Evolutionary conservation across 225 moss, liverwort and hornwort species (phyloP).

Genomic region (Ulota crispa): DNA sequence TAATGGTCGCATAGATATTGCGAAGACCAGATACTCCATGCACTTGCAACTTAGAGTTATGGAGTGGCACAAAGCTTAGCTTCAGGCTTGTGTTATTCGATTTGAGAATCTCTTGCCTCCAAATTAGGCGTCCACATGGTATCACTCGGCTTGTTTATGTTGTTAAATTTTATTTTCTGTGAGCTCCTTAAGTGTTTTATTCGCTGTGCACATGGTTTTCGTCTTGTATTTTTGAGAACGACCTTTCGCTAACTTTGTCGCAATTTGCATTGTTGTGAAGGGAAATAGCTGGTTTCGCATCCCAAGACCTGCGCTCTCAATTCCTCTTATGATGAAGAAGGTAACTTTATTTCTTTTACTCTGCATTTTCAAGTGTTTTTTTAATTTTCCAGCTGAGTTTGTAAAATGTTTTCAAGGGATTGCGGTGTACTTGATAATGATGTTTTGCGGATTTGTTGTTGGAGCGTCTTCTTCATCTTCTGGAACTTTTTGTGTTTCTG

Average conservation of each 20-base stretch:
- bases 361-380: conserved; percentile 5
- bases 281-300: conserved; percentile 63
- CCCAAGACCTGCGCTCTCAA: conserved; percentile 54
- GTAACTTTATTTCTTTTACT: conserved; percentile 18
- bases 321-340: conserved; percentile 67
- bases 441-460: conserved; percentile 8
- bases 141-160: background rate
- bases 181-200: background rate
- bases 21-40: background rate
- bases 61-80: background rate
- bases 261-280: conserved; percentile 32
- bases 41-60: conserved; percentile 26
- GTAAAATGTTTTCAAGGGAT: background rate
- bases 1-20: background rate
- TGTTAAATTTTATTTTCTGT: background rate
- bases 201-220: background rate
- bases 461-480: background rate
- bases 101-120: background rate
- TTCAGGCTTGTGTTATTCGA: background rate
- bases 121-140: background rate
- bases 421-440: background rate
- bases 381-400: background rate
- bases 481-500: conserved; percentile 13
- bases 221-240: background rate
- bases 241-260: conserved; percentile 1